Base-by-base conservation (phyloP, 2,329 filamentous ascomycete genomes). In the Dactylellina haptotyla region DNA sequence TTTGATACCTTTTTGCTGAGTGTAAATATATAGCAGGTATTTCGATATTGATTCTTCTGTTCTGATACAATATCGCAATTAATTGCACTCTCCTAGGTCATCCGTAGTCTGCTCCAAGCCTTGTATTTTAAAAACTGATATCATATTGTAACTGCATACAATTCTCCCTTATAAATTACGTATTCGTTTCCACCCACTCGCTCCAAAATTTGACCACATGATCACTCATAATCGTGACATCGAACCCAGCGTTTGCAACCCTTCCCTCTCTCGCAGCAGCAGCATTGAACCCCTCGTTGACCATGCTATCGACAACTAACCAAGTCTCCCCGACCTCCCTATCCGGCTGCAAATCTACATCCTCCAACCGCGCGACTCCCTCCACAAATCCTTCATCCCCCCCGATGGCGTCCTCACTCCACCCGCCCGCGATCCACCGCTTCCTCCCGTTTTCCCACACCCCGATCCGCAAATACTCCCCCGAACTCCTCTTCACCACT, bases 221-320 rank as follows among this genome's bases (percentile, higher is more conserved):
- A 56, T 74, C 70, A 32, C 70, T 74, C 48, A 74, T 34, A 16
- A 72, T 51, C 6, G 59, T 67, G 41, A 74, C 62, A n/a, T 74
- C 70, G 20, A 74, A 74, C 37, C 45, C 59, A 8, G 59, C 58
- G 6, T 18, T 46, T 20, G 16, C 20, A 6, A 39, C 41, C 5
- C 51, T 20, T 14, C 43, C 45, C 6, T 39, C 39, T 28, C 23
- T 20, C 5, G 23, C 51, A 2, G 34, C 61, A 16, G 46, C 57
- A 4, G 25, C 34, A 30, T 14, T n/a, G 4, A 26, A 8, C n/a
- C 46, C 65, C 28, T 67, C 70, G 32, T 62, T 67, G 1, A 67
- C 70, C 70, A 74, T 74, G 51, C 62, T 74, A 57, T 74, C 70
- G 20, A 67, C 70, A 2, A 74, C 70, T 25, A 74, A 56, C 62